Percentiles rank a stretch among this genome's conserved stretches.
Evolutionary conservation across 164 flowering plant species (phyloP).

Genomic region (Amborella trichopoda): DNA sequence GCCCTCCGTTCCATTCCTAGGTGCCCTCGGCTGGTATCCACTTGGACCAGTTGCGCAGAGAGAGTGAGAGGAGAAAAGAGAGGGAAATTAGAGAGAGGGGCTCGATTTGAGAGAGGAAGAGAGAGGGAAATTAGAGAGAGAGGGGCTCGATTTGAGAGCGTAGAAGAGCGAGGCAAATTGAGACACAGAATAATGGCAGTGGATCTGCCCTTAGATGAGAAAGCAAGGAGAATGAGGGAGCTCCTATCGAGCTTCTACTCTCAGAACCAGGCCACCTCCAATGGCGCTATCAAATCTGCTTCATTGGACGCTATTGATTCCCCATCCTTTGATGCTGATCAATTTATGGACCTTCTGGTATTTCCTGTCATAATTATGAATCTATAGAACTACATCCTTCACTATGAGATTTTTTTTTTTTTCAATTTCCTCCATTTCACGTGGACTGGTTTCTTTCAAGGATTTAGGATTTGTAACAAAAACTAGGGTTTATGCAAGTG

Average conservation of each 20-base stretch:
- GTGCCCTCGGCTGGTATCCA: too few species aligned
- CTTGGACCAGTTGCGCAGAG: too few species aligned
- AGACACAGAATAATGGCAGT: constrained; percentile 16
- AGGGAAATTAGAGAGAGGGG: too few species aligned
- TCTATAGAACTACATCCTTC: too few species aligned
- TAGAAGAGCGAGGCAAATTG: constrained; percentile 3
- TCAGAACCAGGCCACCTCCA: constrained; percentile 45
- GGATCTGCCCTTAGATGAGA: constrained; percentile 71
- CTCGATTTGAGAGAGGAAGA: too few species aligned
- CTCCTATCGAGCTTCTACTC: constrained; percentile 92
- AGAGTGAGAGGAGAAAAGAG: too few species aligned
- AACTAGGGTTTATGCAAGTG: too few species aligned
- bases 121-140: too few species aligned
- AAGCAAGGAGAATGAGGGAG: constrained; percentile 94
- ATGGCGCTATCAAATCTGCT: constrained; percentile 25
- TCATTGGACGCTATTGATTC: constrained; percentile 72
- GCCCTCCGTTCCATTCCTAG: too few species aligned
- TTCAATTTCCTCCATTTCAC: not conserved
- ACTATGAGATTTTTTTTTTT: not conserved
- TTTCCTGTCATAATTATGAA: too few species aligned
- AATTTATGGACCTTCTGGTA: constrained; percentile 84
- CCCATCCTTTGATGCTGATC: constrained; percentile 79
- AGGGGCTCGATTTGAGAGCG: too few species aligned
- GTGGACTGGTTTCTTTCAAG: not conserved
- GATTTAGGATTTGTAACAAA: not conserved